A percentile compares a stretch with the other conserved stretches of the same genome.
Conservation (phyloP, 2,329 filamentous ascomycete genomes). For the Neonectria hederae region DNA sequence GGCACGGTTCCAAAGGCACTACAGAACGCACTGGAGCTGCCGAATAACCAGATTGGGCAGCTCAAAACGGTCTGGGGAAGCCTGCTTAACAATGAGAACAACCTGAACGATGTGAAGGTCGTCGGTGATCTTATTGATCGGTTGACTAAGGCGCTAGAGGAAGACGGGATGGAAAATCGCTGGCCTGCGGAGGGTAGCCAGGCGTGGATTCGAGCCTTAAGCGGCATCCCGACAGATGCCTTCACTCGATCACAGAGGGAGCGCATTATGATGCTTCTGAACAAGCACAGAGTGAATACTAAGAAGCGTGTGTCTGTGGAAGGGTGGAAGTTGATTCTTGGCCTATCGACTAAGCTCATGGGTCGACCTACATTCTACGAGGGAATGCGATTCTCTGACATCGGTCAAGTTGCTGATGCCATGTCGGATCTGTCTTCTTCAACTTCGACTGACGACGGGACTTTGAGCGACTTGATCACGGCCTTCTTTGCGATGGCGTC, state of each 20-base stretch:
- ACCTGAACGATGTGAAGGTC: constrained; percentile 48
- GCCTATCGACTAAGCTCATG: constrained; percentile 61
- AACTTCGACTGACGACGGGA: constrained; percentile 37
- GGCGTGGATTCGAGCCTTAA: constrained; percentile 47
- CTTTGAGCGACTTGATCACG: constrained; percentile 46
- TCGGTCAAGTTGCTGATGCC: constrained; percentile 47
- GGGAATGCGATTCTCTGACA: constrained; percentile 53
- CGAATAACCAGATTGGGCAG: constrained; percentile 25
- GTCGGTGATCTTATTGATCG: constrained; percentile 46
- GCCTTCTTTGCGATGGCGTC: constrained; percentile 47
- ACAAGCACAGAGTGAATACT: constrained; percentile 40
- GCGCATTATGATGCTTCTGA: constrained; percentile 50
- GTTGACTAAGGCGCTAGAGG: constrained; percentile 42
- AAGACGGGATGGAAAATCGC: constrained; percentile 43
- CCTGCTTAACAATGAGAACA: constrained; percentile 51
- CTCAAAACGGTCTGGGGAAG: constrained; percentile 43
- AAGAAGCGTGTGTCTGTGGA: constrained; percentile 40
- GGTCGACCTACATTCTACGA: constrained; percentile 61
- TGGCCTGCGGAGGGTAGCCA: constrained; percentile 45
- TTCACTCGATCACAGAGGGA: constrained; percentile 57
- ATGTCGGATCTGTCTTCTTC: constrained; percentile 43
- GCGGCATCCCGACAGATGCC: constrained; percentile 49
- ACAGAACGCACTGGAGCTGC: constrained; percentile 35
- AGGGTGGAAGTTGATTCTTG: constrained; percentile 52
- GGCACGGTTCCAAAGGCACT: constrained; percentile 40